Base-by-base conservation (phyloP, 169 alveolate species). In the Plasmodium gallinaceum region DNA sequence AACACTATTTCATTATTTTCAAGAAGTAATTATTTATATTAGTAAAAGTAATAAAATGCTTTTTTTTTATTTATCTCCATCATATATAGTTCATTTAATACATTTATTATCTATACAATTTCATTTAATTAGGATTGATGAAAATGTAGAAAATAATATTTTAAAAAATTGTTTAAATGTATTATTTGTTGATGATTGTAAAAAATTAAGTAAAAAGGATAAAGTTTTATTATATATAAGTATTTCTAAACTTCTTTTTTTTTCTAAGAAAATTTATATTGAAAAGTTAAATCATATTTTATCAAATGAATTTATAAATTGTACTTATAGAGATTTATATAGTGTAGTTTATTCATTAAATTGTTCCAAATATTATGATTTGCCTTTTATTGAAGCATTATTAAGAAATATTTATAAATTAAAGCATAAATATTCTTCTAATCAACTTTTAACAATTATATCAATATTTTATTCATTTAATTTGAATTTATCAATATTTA, bases 241-340 rank as follows among this genome's bases (percentile, higher is more conserved):
- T 16, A 20, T 80, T 37, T 80, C 90, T 12, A 80, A 80, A 52
- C 14, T 51, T 52, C 20, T 66, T 0, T 80, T 80, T 68, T 66
- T 10, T 10, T 66, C 66, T 26, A 80, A 80, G 43, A 51, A 80
- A 51, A n/a, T 7, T 6, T 80, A 66, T 32, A 37, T 80, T 12
- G 70, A 66, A 54, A 80, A 80, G 66, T 37, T 80, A 22, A 48
- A 80, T 18, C 26, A 62, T 58, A 65, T 68, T 16, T 18, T 80
- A 45, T 20, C 45, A 2, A 70, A 42, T 32, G 90, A 80, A 70
- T 42, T 80, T 24, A 72, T 66, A 16, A 37, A 80, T 80, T 80
- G 66, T 66, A 80, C 90, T 3, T 68, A 80, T 18, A 58, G 90
- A 66, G 90, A 80, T 80, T 68, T 80, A 39, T 80, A 61, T 37